A percentile compares a stretch with the other conserved stretches of the same genome.
Conservation (phyloP, 257 asterid species). For the Przewalskia tangutica region DNA sequence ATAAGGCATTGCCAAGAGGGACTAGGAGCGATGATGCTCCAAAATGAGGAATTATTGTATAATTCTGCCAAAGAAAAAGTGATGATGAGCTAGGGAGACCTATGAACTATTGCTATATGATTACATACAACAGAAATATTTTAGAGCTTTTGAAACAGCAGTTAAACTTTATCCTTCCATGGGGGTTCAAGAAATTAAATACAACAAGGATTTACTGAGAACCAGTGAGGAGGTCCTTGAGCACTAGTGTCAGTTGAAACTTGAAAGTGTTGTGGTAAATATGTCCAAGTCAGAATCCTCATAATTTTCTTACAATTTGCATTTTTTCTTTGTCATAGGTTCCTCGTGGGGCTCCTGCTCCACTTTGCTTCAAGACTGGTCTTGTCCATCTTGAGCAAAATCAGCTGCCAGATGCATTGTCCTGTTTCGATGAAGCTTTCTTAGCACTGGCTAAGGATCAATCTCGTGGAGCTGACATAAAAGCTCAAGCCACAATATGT, state of each 20-base stretch:
- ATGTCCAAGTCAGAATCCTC: not conserved
- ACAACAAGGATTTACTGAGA: not conserved
- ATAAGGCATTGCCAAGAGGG: not conserved
- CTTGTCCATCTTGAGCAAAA: slow-evolving; percentile 97
- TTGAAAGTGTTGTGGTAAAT: not conserved
- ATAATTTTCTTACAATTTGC: not conserved
- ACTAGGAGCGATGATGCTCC: not conserved
- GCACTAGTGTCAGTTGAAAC: not conserved
- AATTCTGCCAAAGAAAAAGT: not conserved
- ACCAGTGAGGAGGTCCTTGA: not conserved
- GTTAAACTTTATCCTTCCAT: not conserved
- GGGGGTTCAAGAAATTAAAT: not conserved
- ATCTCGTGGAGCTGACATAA: slow-evolving; percentile 96
- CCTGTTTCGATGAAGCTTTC: slow-evolving; percentile 97
- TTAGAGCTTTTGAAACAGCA: not conserved
- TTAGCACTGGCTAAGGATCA: slow-evolving; percentile 97
- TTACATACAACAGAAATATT: not conserved
- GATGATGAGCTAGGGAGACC: not conserved
- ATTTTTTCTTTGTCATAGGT: slow-evolving; percentile 39
- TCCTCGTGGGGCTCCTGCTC: slow-evolving; percentile 97
- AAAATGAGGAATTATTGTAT: not conserved
- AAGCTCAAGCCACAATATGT: slow-evolving; percentile 99
- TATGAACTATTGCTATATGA: not conserved
- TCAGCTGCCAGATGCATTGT: slow-evolving; percentile 97
- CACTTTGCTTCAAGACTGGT: slow-evolving; percentile 91